Percentiles rank a stretch among this genome's conserved stretches.
Conservation (phyloP, 2,329 filamentous ascomycete genomes). For the Scedosporium aurantiacum region DNA sequence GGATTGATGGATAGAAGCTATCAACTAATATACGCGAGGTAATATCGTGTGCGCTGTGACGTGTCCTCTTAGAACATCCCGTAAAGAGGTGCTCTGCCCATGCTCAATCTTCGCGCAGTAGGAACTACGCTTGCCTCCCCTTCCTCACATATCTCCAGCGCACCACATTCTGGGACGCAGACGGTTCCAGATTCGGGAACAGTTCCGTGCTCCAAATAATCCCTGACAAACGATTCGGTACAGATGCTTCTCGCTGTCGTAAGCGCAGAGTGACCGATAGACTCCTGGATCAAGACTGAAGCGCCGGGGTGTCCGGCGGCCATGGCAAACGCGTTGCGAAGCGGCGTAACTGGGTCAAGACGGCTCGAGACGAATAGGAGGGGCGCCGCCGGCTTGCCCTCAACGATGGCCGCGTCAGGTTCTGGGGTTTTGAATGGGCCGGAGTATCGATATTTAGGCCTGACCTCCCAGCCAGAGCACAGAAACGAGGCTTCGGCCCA, state of each 20-base stretch:
- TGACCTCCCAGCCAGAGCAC: conserved; percentile 27
- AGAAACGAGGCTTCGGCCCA: conserved; percentile 26
- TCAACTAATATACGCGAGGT: too few species aligned
- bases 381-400: conserved; percentile 26
- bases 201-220: conserved; percentile 19
- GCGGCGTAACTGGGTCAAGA: conserved; percentile 35
- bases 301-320: conserved; percentile 17
- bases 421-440: conserved; percentile 21
- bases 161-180: conserved; percentile 10
- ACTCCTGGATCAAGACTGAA: conserved; percentile 18
- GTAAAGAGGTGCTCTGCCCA: too few species aligned
- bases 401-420: conserved; percentile 12
- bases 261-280: conserved; percentile 18
- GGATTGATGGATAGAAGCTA: too few species aligned
- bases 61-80: too few species aligned
- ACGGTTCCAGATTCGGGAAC: conserved; percentile 15
- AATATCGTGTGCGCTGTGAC: too few species aligned
- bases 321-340: conserved; percentile 23
- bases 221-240: conserved; percentile 11
- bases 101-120: too few species aligned
- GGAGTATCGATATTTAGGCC: conserved; percentile 28
- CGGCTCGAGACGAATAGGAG: conserved; percentile 31
- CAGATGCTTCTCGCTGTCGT: conserved; percentile 11
- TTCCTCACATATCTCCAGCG: too few species aligned
- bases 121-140: too few species aligned